phyloP scores from a whole-genome alignment of 768 basidiomycete species.

The Infundibulicybe gibba region DNA sequence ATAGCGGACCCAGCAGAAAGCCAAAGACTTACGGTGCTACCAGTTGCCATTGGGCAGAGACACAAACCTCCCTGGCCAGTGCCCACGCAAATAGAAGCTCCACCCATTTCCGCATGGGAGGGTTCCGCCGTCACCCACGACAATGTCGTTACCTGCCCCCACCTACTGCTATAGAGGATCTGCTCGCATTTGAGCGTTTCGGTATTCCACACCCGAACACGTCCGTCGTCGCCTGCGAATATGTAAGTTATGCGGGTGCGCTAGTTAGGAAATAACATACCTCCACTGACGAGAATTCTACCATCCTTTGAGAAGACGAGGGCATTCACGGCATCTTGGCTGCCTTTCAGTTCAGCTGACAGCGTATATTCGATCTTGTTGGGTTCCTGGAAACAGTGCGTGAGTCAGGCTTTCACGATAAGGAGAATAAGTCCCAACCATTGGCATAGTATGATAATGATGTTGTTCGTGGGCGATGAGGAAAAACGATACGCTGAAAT shows the following conservation, averaged over 20 bases:
- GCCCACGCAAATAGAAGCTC: conserved; percentile 4
- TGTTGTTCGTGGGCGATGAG: background rate
- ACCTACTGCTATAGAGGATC: conserved; percentile 1
- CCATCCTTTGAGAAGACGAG: conserved; percentile 7
- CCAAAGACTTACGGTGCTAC: conserved; percentile 6
- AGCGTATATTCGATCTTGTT: background rate
- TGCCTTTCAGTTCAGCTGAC: conserved; percentile 1
- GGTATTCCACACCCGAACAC: conserved; percentile 6
- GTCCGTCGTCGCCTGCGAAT: conserved; percentile 4
- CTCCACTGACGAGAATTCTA: conserved; percentile 6
- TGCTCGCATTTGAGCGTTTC: conserved; percentile 2
- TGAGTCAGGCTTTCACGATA: background rate
- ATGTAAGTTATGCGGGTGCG: background rate
- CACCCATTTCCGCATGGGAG: background rate
- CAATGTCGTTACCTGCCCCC: conserved; percentile 8
- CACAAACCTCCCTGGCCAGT: conserved; percentile 1
- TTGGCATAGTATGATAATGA: background rate
- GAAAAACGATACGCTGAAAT: background rate
- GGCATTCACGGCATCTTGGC: conserved; percentile 6
- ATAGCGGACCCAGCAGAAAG: background rate
- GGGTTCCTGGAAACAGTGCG: background rate
- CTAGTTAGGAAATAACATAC: background rate
- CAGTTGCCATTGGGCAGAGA: conserved; percentile 3
- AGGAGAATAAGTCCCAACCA: background rate
- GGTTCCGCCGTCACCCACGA: conserved; percentile 2